Evolutionary conservation across 495 filamentous ascomycete species (phyloP).

Genomic region (Aspergillus sclerotioniger): DNA sequence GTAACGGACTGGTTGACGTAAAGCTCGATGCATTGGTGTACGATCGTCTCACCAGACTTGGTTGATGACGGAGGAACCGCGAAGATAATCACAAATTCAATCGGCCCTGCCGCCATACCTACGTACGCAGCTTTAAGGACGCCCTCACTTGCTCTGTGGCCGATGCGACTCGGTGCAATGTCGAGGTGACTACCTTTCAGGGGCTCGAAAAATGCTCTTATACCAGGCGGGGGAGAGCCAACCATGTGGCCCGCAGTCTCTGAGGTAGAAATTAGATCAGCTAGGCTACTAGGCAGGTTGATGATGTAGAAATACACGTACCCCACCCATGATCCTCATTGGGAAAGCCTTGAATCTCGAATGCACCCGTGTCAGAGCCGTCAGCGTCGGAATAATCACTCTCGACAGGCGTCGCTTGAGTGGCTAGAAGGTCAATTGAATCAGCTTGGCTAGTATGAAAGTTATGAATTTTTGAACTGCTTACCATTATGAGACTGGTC

Average conservation of each 20-base stretch:
- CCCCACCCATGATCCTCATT: not conserved
- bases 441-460: not conserved
- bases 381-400: not conserved
- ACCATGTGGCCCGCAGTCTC: not conserved
- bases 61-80: not conserved
- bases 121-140: not conserved
- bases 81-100: not conserved
- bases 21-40: not conserved
- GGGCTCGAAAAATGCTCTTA: not conserved
- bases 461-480: not conserved
- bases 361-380: not conserved
- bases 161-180: not conserved
- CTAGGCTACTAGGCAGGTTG: not conserved
- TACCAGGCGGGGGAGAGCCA: not conserved
- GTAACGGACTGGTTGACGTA: not conserved
- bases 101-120: not conserved
- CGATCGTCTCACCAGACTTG: not conserved
- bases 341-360: not conserved
- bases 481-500: not conserved
- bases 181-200: not conserved
- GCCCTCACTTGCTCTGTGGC: not conserved
- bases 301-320: not conserved
- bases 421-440: not conserved
- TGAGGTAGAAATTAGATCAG: not conserved
- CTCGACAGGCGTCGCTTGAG: not conserved